Percentiles rank a stretch among this genome's conserved stretches.
Evolutionary conservation across 2,329 filamentous ascomycete genomes (phyloP).

Genomic region (Ilyonectria destructans): DNA sequence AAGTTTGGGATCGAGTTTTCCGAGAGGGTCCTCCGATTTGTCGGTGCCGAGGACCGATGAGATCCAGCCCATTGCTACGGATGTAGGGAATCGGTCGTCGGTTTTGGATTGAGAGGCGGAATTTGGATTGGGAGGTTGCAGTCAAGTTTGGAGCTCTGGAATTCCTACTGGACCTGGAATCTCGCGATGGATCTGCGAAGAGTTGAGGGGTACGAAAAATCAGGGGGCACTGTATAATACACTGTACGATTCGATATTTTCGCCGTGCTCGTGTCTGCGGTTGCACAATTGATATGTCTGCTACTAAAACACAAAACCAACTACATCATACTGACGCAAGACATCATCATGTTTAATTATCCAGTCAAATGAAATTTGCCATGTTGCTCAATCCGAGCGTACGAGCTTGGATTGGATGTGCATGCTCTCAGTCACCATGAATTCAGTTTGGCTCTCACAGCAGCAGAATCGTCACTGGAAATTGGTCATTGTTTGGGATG

Average conservation of each 20-base stretch:
- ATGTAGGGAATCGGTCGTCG: background rate
- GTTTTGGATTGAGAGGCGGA: background rate
- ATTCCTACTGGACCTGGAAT: conserved; percentile 21
- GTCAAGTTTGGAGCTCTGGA: conserved; percentile 24
- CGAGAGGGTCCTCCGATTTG: conserved; percentile 71
- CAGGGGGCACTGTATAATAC: conserved; percentile 31
- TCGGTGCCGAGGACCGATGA: conserved; percentile 68
- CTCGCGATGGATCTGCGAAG: conserved; percentile 38
- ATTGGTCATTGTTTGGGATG: conserved; percentile 43
- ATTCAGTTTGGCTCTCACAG: background rate
- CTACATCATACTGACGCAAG: conserved; percentile 8
- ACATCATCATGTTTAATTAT: background rate
- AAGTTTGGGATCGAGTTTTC: conserved; percentile 85
- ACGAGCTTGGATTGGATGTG: background rate
- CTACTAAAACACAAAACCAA: background rate
- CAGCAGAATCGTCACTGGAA: conserved; percentile 38
- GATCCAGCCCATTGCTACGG: conserved; percentile 70
- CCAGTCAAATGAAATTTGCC: conserved; percentile 5
- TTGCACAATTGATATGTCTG: background rate
- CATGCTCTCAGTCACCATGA: background rate
- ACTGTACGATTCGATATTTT: conserved; percentile 10
- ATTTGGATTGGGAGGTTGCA: conserved; percentile 14
- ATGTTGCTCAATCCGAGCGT: background rate
- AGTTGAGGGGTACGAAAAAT: conserved; percentile 38
- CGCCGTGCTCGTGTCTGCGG: background rate